phyloP scores from a whole-genome alignment of 306 rosid species.

The Castanea mollissima region DNA sequence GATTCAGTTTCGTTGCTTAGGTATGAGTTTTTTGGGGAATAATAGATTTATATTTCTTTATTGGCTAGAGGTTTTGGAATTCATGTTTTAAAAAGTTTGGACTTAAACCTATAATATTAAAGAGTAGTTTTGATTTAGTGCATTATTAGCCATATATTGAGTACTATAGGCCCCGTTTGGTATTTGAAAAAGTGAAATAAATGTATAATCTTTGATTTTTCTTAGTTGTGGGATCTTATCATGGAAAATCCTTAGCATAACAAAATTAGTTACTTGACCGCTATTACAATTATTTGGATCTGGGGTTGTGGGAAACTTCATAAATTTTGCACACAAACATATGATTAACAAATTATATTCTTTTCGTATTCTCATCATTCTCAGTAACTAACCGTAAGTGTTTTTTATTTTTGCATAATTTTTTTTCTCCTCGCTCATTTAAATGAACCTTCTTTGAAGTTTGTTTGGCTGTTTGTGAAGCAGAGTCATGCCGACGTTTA shows the following conservation, averaged over 20 bases:
- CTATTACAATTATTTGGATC: not conserved
- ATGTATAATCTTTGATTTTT: not conserved
- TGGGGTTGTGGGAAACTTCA: not conserved
- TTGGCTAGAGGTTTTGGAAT: not conserved
- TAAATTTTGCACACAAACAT: not conserved
- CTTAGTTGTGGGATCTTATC: not conserved
- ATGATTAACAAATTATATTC: not conserved
- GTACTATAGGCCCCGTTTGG: not conserved
- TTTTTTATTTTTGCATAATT: no score
- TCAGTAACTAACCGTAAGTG: not conserved
- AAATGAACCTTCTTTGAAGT: not conserved
- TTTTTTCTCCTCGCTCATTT: not conserved
- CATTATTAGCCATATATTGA: not conserved
- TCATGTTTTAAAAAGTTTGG: not conserved
- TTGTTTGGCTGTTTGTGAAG: constrained; percentile 27
- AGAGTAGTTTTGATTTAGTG: not conserved
- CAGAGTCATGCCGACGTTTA: constrained; percentile 80
- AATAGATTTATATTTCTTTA: not conserved
- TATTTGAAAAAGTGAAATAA: not conserved
- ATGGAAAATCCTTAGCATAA: not conserved
- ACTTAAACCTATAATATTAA: no score
- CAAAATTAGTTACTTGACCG: not conserved
- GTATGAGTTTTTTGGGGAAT: not conserved
- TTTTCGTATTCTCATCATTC: not conserved
- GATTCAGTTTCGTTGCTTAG: not conserved